Base-by-base conservation (phyloP, 2,329 filamentous ascomycete genomes). In the Colletotrichum spaethianum region DNA sequence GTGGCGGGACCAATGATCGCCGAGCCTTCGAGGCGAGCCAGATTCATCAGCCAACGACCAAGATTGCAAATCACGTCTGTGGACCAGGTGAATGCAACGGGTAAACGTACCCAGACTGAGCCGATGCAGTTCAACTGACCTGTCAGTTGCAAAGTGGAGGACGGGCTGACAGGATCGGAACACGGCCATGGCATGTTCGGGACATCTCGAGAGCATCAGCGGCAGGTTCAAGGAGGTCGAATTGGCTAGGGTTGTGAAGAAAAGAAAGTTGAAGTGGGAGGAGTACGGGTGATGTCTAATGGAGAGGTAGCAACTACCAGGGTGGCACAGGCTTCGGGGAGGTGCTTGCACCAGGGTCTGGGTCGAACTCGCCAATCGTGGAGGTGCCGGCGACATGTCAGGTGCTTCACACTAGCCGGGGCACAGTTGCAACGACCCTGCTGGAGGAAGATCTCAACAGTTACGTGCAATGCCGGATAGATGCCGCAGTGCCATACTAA, bases 221-320 rank as follows among this genome's bases (percentile, higher is more conserved):
- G 38, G 53, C 33, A 18, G 53, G n/a, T n/a, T 53, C 26, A 8
- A 9, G 4, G n/a, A 48, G 42, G 50, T 50, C 33, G n/a, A 67
- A 57, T 23, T 18, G 23, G 18, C 44, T 28, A 38, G 31, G 31
- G 28, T n/a, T 11, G 36, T 14, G 2, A 16, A 20, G 33, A 72
- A 64, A 72, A 72, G 70, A 70, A 72, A 72, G 23, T 28, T 70
- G 31, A 70, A 12, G 46, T 23, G 38, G 65, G 60, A 60, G 31
- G 46, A 33, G 33, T 52, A 28, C 26, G 46, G 46, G 48, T 33
- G 40, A 71, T 50, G 68, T 23, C 31, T n/a, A 62, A 26, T 40
- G 26, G 38, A 26, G 50, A 36, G 40, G 65, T 28, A 46, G 36
- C 42, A 28, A 52, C 28, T 31, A 28, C 60, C 18, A 40, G 65